Percentiles rank a stretch among this genome's conserved stretches.
Evolutionary conservation across 2,329 filamentous ascomycete species (phyloP).

Genomic region (Sclerotinia subarctica): DNA sequence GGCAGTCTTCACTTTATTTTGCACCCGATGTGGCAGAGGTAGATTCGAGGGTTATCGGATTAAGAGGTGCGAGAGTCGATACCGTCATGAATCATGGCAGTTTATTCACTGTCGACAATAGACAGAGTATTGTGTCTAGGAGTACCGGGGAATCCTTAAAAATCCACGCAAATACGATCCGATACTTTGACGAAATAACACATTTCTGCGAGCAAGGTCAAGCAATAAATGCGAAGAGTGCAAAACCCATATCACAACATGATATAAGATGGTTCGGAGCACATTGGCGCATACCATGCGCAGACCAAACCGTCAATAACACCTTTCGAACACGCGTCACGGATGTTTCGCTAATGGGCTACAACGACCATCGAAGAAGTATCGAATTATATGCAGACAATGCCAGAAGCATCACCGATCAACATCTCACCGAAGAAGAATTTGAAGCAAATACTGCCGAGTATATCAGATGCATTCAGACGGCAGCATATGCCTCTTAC

Average conservation of each 20-base stretch:
- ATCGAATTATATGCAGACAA: constrained; percentile 13
- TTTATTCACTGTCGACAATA: neutral
- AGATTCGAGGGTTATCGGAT: neutral
- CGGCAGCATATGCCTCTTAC: constrained; percentile 9
- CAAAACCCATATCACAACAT: neutral
- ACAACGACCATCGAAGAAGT: constrained; percentile 14
- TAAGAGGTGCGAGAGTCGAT: neutral
- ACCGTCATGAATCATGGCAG: neutral
- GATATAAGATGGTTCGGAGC: constrained; percentile 12
- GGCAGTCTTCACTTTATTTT: neutral
- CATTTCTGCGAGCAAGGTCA: constrained; percentile 9
- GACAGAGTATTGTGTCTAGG: neutral
- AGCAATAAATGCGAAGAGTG: neutral
- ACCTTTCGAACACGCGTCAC: neutral
- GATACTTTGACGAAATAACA: constrained; percentile 12
- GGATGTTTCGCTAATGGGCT: neutral
- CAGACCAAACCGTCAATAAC: constrained; percentile 5
- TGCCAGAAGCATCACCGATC: neutral
- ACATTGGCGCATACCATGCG: constrained; percentile 20
- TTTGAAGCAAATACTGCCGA: neutral
- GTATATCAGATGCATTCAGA: neutral
- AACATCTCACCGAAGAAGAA: constrained; percentile 2
- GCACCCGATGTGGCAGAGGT: neutral
- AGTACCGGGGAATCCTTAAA: neutral
- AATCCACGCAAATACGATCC: neutral